Conservation (phyloP, 495 filamentous ascomycete genomes). For the Rostrohypoxylon terebratum region DNA sequence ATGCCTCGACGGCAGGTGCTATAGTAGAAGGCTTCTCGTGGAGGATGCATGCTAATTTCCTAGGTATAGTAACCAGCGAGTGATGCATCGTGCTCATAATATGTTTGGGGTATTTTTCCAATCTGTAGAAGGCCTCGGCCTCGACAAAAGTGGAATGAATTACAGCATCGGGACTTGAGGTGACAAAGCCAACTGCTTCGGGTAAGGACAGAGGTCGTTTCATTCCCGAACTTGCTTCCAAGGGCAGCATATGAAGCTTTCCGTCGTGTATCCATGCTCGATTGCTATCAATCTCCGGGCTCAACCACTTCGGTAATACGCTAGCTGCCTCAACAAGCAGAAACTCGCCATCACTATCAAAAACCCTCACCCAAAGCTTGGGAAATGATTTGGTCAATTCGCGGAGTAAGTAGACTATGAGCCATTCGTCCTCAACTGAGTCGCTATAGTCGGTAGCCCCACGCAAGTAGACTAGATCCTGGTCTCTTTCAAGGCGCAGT, state of each 20-base stretch:
- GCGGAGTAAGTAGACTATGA: slow-evolving; percentile 90
- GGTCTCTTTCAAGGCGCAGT: slow-evolving; percentile 67
- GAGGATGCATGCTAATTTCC: slow-evolving; percentile 84
- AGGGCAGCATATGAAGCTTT: slow-evolving; percentile 78
- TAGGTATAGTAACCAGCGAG: slow-evolving; percentile 76
- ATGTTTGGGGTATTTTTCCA: slow-evolving; percentile 82
- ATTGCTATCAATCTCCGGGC: slow-evolving; percentile 88
- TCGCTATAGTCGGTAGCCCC: slow-evolving; percentile 89
- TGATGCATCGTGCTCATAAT: slow-evolving; percentile 79
- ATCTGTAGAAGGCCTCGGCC: slow-evolving; percentile 88
- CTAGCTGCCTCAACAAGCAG: slow-evolving; percentile 94
- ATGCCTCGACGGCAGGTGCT: slow-evolving; percentile 86
- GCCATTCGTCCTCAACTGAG: slow-evolving; percentile 96
- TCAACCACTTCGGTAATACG: slow-evolving; percentile 87
- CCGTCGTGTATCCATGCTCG: slow-evolving; percentile 85
- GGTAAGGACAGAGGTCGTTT: slow-evolving; percentile 65
- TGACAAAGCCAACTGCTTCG: slow-evolving; percentile 71
- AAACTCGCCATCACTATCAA: slow-evolving; percentile 93
- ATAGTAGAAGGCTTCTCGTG: slow-evolving; percentile 78
- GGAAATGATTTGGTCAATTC: slow-evolving; percentile 79
- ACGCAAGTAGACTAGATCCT: slow-evolving; percentile 67
- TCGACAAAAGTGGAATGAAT: slow-evolving; percentile 78
- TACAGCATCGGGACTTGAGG: slow-evolving; percentile 62
- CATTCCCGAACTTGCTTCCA: slow-evolving; percentile 41
- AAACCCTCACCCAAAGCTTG: slow-evolving; percentile 83